Evolutionary conservation across 169 alveolate genomes (phyloP), one percentile per base, ranked within the genome.

Genomic region (Plasmodium relictum): DNA sequence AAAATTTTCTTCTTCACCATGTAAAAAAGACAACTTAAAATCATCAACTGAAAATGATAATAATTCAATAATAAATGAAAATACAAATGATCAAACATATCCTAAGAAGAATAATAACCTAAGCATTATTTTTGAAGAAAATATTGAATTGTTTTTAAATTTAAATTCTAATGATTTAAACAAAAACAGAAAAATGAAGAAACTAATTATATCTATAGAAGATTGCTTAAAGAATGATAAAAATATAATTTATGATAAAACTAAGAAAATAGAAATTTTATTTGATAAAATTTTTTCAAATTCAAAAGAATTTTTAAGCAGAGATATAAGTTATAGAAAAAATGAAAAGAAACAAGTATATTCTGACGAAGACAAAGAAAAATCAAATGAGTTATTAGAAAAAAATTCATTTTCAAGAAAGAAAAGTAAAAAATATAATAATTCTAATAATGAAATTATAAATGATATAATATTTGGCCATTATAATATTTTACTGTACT

Each of bases 181-280:
- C 16, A 83, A 58, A 68, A 83, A 83, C 44, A 54, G 52, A 48
- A 83, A 83, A n/a, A 68, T 83, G 37, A 83, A 68, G 68, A 71
- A 37, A 54, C 66, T 83, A 20, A 71, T 83, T 20, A 22, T 59
- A 42, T 83, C 42, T 9, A 37, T 68, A 26, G 91, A 83, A 26
- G 63, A 59, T n/a, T 83, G 83, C 9, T 71, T 83, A 37, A 83
- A 69, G 52, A 54, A 39, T 68, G 72, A 54, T n/a, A 66, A 83
- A 62, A 42, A 83, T 72, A 16, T 83, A 8, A 62, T 8, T 20
- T 68, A 56, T 12, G 73, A 68, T 56, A 62, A 62, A 24, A 63
- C 42, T 7, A 20, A 41, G 3, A 83, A 66, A 41, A 48, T 68
- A 10, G 26, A 68, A 83, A 26, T 54, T 24, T 39, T 68, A 62